Base-by-base conservation (phyloP, 2,329 filamentous ascomycete species). In the Aspergillus nomiae region DNA sequence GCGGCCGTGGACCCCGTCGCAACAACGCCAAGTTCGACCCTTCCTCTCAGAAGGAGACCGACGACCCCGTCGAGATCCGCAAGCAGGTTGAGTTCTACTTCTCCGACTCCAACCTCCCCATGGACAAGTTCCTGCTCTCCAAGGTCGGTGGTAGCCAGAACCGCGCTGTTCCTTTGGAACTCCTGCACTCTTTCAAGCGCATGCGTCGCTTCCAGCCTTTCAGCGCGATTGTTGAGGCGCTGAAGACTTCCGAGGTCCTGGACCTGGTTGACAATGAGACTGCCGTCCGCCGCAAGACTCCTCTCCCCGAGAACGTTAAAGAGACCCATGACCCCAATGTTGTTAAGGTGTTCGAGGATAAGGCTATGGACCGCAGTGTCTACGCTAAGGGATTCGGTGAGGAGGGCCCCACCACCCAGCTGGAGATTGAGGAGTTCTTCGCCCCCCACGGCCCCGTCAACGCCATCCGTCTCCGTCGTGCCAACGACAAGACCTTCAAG, bases 81-180 rank as follows among this genome's bases (percentile, higher is more conserved):
- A 90, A 90, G 74, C 94, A 96, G 90, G 92, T 97, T 71, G 93
- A 97, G 77, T 97, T 97, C 80, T 97, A 97, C 85, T 96, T 97
- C 80, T 91, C 91, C 73, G 91, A 96, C 78, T 91, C 90, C 73
- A 97, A 97, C 80, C 87, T 99, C 43, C 90, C 90, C 58, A 89
- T 88, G 73, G 96, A 99, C 80, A 91, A 92, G 77, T 96, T 92
- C 82, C 86, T 99, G 70, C 91, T 93, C 83, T 84, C 88, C 67
- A 84, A 89, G 73, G 91, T 92, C 60, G 90, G 89, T 45, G 94
- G 94, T 62, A 83, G 86, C 67, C 85, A 97, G 84, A 90, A 91
- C 77, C 71, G 73, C 55, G 86, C 94, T 50, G 89, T 99, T 43
- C 83, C 89, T 26, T 84, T 99, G 69, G 89, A 89, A 73, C 86